A percentile compares a stretch with the other conserved stretches of the same genome.
phyloP scores from a whole-genome alignment of 495 filamentous ascomycete species.

The Podospora australis region DNA sequence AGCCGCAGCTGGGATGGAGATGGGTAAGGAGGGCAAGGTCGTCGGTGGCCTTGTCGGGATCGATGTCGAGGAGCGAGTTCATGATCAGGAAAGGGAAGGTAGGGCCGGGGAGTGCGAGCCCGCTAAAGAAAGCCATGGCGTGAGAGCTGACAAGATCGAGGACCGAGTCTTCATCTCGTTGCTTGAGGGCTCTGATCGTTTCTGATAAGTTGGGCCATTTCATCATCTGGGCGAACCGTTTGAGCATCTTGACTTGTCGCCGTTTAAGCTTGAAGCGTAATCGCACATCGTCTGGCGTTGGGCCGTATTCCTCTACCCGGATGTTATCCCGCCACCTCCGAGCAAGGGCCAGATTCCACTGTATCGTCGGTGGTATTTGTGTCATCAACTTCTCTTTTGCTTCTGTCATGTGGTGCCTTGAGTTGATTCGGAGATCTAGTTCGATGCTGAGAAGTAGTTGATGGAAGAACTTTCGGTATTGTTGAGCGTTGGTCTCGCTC shows the following conservation, averaged over 20 bases:
- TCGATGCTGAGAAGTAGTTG: slow-evolving; percentile 64
- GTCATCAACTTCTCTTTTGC: slow-evolving; percentile 50
- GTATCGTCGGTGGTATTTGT: slow-evolving; percentile 58
- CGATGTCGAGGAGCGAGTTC: slow-evolving; percentile 66
- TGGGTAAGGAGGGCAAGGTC: slow-evolving; percentile 55
- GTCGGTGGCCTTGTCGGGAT: slow-evolving; percentile 51
- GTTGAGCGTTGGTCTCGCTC: slow-evolving; percentile 34
- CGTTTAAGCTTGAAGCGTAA: slow-evolving; percentile 53
- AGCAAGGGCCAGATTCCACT: slow-evolving; percentile 62
- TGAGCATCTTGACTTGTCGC: slow-evolving; percentile 56
- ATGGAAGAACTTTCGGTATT: slow-evolving; percentile 60
- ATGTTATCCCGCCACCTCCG: slow-evolving; percentile 63
- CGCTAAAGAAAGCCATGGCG: slow-evolving; percentile 67
- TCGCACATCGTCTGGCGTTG: slow-evolving; percentile 37
- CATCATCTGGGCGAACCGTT: slow-evolving; percentile 59
- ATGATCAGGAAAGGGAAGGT: slow-evolving; percentile 67
- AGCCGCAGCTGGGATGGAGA: slow-evolving; percentile 56
- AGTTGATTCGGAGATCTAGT: slow-evolving; percentile 57
- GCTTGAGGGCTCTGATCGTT: slow-evolving; percentile 51
- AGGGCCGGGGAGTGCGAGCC: slow-evolving; percentile 59
- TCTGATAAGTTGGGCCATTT: slow-evolving; percentile 67
- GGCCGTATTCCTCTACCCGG: slow-evolving; percentile 46
- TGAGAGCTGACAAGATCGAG: slow-evolving; percentile 57
- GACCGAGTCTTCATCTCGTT: slow-evolving; percentile 46
- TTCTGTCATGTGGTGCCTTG: slow-evolving; percentile 42